These are phyloP conservation scores for Castanea mollissima DNA, from an alignment of 306 rosid genomes.

Conservation along the genomic window DNA sequence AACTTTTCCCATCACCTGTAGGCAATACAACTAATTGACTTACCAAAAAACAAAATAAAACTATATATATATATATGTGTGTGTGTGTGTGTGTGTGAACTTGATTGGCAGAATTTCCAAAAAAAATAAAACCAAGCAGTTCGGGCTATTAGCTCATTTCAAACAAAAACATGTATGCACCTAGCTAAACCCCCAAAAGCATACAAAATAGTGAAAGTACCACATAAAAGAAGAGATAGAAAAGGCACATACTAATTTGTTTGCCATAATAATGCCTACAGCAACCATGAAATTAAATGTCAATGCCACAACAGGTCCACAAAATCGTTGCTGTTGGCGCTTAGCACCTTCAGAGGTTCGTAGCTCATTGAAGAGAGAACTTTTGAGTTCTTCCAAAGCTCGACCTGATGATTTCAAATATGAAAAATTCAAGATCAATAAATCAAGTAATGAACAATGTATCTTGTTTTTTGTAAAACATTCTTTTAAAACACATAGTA, in stretches of 20 bases:
- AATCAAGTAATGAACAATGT: neutral
- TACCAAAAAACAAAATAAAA: too few relatives aligned
- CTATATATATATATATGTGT: too few relatives aligned
- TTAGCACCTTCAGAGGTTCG: conserved; percentile 89
- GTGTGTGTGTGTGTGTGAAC: too few relatives aligned
- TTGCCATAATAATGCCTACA: conserved; percentile 74
- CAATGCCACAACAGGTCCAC: conserved; percentile 80
- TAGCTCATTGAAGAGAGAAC: conserved; percentile 78
- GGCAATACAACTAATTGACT: neutral
- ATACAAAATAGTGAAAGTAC: neutral
- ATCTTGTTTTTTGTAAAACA: neutral
- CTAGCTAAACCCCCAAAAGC: neutral
- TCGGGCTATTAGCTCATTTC: neutral
- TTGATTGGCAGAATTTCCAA: neutral
- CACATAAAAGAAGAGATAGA: neutral
- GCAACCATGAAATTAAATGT: conserved; percentile 75
- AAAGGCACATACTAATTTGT: conserved; percentile 53
- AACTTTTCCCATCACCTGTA: conserved; percentile 91
- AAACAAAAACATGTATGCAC: neutral
- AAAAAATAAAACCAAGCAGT: neutral
- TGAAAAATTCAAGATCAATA: conserved; percentile 12
- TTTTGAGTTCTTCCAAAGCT: conserved; percentile 80
- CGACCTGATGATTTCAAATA: conserved; percentile 48
- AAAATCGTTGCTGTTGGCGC: conserved; percentile 85
- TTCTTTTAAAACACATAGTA: neutral